Conservation (phyloP, 23 red algal genomes). For the Gracilaria gracilis region DNA sequence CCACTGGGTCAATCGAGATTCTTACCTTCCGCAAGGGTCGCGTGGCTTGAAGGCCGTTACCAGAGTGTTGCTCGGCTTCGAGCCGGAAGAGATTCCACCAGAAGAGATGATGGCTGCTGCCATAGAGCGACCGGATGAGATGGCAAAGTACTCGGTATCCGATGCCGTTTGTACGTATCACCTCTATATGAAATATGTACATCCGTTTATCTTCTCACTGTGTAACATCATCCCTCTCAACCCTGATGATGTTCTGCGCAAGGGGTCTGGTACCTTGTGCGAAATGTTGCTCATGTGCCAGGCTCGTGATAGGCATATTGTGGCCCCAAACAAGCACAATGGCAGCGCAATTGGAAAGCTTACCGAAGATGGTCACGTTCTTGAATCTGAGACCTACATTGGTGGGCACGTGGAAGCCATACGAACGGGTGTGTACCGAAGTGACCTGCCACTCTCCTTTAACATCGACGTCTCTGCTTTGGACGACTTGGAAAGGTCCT, state of each 20-base stretch:
- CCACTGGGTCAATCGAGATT: slow-evolving; percentile 99
- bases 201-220: slow-evolving; percentile 96
- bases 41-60: slow-evolving; percentile 98
- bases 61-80: slow-evolving; percentile 90
- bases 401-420: slow-evolving; percentile 99
- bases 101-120: slow-evolving; percentile 97
- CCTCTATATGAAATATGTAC: slow-evolving; percentile 96
- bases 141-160: slow-evolving; percentile 97
- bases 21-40: slow-evolving; percentile 97
- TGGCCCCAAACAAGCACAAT: slow-evolving; percentile 93
- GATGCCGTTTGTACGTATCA: slow-evolving; percentile 99
- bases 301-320: slow-evolving; percentile 76
- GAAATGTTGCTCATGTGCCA: slow-evolving; percentile 97
- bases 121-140: slow-evolving; percentile 72
- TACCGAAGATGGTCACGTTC: slow-evolving; percentile 83
- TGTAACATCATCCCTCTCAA: slow-evolving; percentile 94
- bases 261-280: slow-evolving; percentile 96
- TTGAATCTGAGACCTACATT: slow-evolving; percentile 98
- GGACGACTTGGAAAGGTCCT: slow-evolving; percentile 66
- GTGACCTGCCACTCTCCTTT: slow-evolving; percentile 82
- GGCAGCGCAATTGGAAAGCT: slow-evolving; percentile 58
- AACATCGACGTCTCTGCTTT: slow-evolving; percentile 73
- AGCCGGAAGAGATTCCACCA: slow-evolving; percentile 95
- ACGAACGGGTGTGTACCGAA: slow-evolving; percentile 94
- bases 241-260: slow-evolving; percentile 98